phyloP scores from a whole-genome alignment of 345 rosid genomes.

The Draba incana region DNA sequence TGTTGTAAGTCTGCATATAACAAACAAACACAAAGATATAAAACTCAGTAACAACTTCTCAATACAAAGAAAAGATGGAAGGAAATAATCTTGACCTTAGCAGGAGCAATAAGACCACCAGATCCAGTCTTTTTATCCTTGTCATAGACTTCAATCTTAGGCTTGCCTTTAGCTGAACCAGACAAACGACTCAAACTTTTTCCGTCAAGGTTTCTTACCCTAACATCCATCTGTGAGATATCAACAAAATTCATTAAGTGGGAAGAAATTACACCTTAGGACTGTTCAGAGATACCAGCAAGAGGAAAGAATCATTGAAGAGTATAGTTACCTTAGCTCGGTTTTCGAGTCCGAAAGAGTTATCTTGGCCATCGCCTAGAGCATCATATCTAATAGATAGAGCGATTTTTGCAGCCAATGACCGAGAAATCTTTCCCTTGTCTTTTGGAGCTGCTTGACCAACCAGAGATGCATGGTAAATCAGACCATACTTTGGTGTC shows the following conservation, averaged over 20 bases:
- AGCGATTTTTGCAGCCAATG: slow-evolving; percentile 75
- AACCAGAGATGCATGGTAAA: slow-evolving; percentile 77
- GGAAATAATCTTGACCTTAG: slow-evolving; percentile 56
- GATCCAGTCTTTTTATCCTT: slow-evolving; percentile 77
- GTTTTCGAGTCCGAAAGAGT: slow-evolving; percentile 67
- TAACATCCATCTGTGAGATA: slow-evolving; percentile 65
- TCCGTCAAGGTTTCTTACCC: slow-evolving; percentile 81
- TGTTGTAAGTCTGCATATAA: slow-evolving; percentile 68
- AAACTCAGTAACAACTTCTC: background rate
- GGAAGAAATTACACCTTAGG: background rate
- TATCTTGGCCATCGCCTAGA: slow-evolving; percentile 73
- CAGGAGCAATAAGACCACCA: slow-evolving; percentile 73
- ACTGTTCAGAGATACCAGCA: background rate
- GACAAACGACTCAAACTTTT: slow-evolving; percentile 73
- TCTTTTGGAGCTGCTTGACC: slow-evolving; percentile 75
- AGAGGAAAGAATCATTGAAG: background rate
- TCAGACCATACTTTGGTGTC: slow-evolving; percentile 79
- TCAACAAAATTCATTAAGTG: background rate
- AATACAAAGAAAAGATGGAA: background rate
- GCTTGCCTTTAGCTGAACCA: slow-evolving; percentile 88
- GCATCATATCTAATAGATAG: slow-evolving; percentile 78
- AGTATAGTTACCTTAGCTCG: slow-evolving; percentile 61
- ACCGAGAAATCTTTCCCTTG: slow-evolving; percentile 82
- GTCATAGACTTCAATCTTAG: slow-evolving; percentile 84
- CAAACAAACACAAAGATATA: background rate